Base-by-base conservation (phyloP, 2,329 filamentous ascomycete species). In the Diaporthe eres region DNA sequence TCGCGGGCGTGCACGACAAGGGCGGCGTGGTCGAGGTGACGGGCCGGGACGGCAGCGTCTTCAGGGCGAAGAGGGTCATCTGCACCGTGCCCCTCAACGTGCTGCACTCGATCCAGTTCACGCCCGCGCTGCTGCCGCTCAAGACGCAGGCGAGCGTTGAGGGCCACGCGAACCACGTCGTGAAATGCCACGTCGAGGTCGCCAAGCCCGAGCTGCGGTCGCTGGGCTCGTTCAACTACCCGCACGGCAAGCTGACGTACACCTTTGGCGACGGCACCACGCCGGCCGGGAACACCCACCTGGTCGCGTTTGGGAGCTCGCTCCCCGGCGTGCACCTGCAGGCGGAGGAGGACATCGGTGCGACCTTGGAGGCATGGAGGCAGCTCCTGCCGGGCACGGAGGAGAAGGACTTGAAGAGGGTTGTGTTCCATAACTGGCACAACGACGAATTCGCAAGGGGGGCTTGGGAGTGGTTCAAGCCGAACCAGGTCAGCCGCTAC, bases 131-230 rank as follows among this genome's bases (percentile, higher is more conserved):
- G 2, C 58, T 78, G 0, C n/a, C 77, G 0, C 82, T 81, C 0
- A 87, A 86, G 74, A 78, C 77, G n/a, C 76, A 79, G 1, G 87
- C 87, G 5, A 81, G 83, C 0, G 77, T 79, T 1, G 82, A 79
- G 0, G 86, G 86, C 0, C 86, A 88, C 75, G 83, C 87, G 15
- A 88, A 88, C 72, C 85, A 87, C 53, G 83, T 82, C 25, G 78
- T 84, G 77, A 89, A 89, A 65, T 83, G 88, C 4, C 87, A 89
- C 72, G 86, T 85, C 0, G 87, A 88, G 65, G 80, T 87, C 2
- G 79, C 80, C 0, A 82, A 86, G 70, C 80, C 79, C 0, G 84
- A 86, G 34, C 79, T 88, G 60, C 81, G 86, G 0, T 87, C 85
- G 0, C 85, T 82, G 85, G 84, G 0, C 84, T 85, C 3, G 82